Evolutionary conservation across 352 stramenopile genomes (phyloP).

Genomic region (Pythium biforme): DNA sequence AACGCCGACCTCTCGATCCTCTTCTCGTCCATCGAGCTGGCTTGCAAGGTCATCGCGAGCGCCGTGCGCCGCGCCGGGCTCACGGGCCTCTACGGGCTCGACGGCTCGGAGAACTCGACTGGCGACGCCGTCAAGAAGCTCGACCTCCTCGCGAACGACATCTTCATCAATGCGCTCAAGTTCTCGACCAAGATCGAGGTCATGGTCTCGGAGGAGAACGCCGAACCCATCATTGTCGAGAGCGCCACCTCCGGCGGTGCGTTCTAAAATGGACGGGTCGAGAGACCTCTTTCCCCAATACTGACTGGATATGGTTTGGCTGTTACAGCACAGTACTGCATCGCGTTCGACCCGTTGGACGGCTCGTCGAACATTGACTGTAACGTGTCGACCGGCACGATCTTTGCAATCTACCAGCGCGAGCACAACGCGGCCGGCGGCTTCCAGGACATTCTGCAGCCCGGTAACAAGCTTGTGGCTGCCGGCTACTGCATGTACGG

Average conservation of each 20-base stretch:
- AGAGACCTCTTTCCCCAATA: too few relatives aligned
- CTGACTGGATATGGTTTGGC: too few relatives aligned
- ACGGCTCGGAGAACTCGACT: slow-evolving; percentile 96
- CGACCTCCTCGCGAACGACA: slow-evolving; percentile 98
- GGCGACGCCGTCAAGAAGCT: slow-evolving; percentile 99
- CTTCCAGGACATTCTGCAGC: slow-evolving; percentile 93
- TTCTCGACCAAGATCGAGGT: slow-evolving; percentile 97
- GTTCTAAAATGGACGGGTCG: slow-evolving; percentile 7
- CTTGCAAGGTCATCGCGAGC: slow-evolving; percentile 97
- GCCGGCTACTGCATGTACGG: slow-evolving; percentile 99
- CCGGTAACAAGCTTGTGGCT: slow-evolving; percentile 92
- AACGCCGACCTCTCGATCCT: slow-evolving; percentile 94
- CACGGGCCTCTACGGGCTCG: slow-evolving; percentile 91
- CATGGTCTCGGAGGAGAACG: slow-evolving; percentile 98
- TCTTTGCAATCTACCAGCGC: slow-evolving; percentile 98
- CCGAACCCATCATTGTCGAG: slow-evolving; percentile 96
- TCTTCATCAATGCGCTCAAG: slow-evolving; percentile 96
- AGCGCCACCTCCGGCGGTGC: slow-evolving; percentile 39
- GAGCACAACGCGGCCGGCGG: slow-evolving; percentile 42
- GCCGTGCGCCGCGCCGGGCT: slow-evolving; percentile 94
- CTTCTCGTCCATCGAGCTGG: slow-evolving; percentile 95
- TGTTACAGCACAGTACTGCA: slow-evolving; percentile 92
- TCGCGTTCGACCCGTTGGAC: slow-evolving; percentile 98
- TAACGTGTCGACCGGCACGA: slow-evolving; percentile 98
- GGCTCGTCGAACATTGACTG: slow-evolving; percentile 99